phyloP scores from a whole-genome alignment of 768 basidiomycete genomes.

The Suillus spraguei region DNA sequence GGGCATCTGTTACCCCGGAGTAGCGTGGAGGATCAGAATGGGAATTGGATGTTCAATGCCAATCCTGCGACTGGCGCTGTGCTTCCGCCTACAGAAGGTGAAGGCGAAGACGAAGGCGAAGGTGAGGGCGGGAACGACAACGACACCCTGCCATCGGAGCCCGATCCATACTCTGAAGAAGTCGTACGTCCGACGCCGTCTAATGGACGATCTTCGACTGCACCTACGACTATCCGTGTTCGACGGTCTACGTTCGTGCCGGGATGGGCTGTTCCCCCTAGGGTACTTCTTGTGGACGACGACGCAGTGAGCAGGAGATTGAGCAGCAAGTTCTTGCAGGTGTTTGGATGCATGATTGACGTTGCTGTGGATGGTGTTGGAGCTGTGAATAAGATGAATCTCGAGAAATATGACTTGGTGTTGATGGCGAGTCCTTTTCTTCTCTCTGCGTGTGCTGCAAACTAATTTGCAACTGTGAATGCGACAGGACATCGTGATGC shows the following conservation, averaged over 20 bases:
- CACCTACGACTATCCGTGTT: constrained; percentile 48
- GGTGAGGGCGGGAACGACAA: constrained; percentile 22
- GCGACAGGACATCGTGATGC: constrained; percentile 91
- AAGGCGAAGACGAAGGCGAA: constrained; percentile 24
- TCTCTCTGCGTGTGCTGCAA: constrained; percentile 1
- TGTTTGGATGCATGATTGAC: constrained; percentile 93
- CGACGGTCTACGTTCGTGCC: constrained; percentile 82
- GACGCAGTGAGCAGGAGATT: constrained; percentile 89
- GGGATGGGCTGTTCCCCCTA: constrained; percentile 89
- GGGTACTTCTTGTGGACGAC: constrained; percentile 93
- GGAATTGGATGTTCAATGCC: constrained; percentile 62
- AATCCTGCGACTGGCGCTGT: constrained; percentile 17
- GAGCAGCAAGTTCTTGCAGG: constrained; percentile 91
- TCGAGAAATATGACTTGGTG: constrained; percentile 94
- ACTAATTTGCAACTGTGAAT: constrained; percentile 6
- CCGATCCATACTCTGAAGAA: constrained; percentile 37
- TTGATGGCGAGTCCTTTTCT: constrained; percentile 71
- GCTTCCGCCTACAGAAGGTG: constrained; percentile 22
- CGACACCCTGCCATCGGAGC: constrained; percentile 20
- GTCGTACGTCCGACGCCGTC: constrained; percentile 43
- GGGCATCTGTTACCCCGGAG: constrained; percentile 72
- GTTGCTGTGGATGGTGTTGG: constrained; percentile 92
- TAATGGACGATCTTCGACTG: constrained; percentile 21
- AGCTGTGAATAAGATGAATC: constrained; percentile 95
- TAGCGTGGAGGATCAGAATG: constrained; percentile 50